These are phyloP conservation scores for Fusarium paranaense DNA, from an alignment of 2,329 filamentous ascomycete genomes.

Conservation along the genomic window DNA sequence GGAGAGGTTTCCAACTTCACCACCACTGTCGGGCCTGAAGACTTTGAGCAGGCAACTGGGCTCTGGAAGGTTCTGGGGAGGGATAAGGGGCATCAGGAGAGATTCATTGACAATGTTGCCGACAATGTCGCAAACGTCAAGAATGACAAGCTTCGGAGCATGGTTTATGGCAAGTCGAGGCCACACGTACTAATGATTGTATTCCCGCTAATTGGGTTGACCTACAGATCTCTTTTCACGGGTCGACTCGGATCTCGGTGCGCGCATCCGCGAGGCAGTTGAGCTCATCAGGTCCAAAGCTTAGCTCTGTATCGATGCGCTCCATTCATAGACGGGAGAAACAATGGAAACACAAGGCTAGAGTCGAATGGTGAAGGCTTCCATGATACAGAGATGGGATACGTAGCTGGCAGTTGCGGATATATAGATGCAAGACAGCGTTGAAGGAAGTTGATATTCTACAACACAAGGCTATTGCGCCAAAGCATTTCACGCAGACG, in stretches of 20 bases:
- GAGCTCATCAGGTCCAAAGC: neutral
- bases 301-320: neutral
- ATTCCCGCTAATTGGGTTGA: neutral
- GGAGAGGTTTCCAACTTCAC: conserved; percentile 2
- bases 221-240: neutral
- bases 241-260: neutral
- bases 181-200: neutral
- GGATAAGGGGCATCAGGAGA: conserved; percentile 4
- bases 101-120: conserved; percentile 4
- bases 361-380: neutral
- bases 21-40: neutral
- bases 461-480: neutral
- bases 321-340: neutral
- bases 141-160: neutral
- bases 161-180: neutral
- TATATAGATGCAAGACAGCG: neutral
- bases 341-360: neutral
- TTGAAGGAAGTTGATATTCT: neutral
- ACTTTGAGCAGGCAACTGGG: conserved; percentile 5
- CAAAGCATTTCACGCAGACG: neutral
- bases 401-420: too few relatives aligned
- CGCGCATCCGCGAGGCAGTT: neutral
- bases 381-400: neutral
- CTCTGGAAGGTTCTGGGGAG: conserved; percentile 2
- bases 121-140: neutral